phyloP scores from a whole-genome alignment of 805 yeast genomes.

The Pichia cephalocereana region DNA sequence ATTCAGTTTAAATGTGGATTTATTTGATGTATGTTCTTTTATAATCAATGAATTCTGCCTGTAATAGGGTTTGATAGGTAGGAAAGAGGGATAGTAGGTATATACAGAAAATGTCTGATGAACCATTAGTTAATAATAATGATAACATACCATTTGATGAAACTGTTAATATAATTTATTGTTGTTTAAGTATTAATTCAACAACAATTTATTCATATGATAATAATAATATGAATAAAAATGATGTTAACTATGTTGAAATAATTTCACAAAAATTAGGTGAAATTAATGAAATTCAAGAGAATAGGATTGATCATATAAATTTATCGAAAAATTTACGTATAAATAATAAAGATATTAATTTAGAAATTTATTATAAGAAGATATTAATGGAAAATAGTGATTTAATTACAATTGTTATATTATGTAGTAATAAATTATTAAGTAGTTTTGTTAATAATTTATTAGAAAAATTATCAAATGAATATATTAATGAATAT shows the following conservation, averaged over 20 bases:
- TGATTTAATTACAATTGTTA: slow-evolving; percentile 44
- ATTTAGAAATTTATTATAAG: slow-evolving; percentile 36
- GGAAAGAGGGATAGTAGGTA: too few relatives aligned
- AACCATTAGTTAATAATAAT: neutral
- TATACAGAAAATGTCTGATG: neutral
- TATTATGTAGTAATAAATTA: slow-evolving; percentile 36
- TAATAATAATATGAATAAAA: slow-evolving; percentile 32
- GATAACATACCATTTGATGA: slow-evolving; percentile 5
- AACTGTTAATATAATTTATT: slow-evolving; percentile 16
- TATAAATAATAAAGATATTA: slow-evolving; percentile 15
- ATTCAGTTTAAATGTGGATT: too few relatives aligned
- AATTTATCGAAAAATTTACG: slow-evolving; percentile 15
- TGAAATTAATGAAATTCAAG: slow-evolving; percentile 38
- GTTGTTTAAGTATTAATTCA: slow-evolving; percentile 35
- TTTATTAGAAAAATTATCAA: slow-evolving; percentile 40
- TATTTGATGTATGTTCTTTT: too few relatives aligned
- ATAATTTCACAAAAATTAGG: slow-evolving; percentile 46
- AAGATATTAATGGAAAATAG: slow-evolving; percentile 34
- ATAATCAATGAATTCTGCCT: too few relatives aligned
- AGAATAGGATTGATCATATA: slow-evolving; percentile 22
- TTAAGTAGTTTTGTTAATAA: slow-evolving; percentile 38
- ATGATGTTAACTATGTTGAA: slow-evolving; percentile 44
- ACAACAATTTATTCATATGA: slow-evolving; percentile 53
- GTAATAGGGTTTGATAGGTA: too few relatives aligned
- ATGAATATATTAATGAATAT: slow-evolving; percentile 29